phyloP scores from a whole-genome alignment of 2,329 filamentous ascomycete genomes.

The Geoglossum cookeanum region DNA sequence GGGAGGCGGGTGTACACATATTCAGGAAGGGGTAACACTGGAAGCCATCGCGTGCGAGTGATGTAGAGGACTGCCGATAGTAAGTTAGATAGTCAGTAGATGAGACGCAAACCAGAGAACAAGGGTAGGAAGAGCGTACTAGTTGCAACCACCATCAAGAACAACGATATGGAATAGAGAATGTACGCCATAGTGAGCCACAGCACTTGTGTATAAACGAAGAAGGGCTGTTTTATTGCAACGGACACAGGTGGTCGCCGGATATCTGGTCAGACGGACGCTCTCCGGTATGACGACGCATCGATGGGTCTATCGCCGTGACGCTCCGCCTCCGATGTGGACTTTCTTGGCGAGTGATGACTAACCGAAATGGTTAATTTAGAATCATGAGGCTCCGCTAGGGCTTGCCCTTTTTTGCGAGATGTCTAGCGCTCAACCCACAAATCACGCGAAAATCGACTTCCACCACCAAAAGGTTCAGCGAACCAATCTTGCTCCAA shows the following conservation, averaged over 20 bases:
- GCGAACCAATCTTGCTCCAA: not conserved
- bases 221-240: not conserved
- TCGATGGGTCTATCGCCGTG: not conserved
- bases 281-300: not conserved
- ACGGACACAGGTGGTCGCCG: not conserved
- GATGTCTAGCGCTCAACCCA: not conserved
- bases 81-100: conserved; percentile 8
- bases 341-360: not conserved
- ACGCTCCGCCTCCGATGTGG: not conserved
- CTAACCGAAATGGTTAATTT: not conserved
- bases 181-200: conserved; percentile 49
- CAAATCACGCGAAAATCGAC: not conserved
- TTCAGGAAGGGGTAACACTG: conserved; percentile 42
- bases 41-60: conserved; percentile 61
- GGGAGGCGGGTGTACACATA: conserved; percentile 65
- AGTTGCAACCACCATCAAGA: conserved; percentile 52
- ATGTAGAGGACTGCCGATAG: conserved; percentile 47
- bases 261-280: not conserved
- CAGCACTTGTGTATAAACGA: not conserved
- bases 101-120: conserved; percentile 1
- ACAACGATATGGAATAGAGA: conserved; percentile 57
- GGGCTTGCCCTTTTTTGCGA: conserved; percentile 1
- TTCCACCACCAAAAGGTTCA: not conserved
- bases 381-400: not conserved
- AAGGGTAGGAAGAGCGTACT: conserved; percentile 25